Evolutionary conservation across 129 eudicot genomes (phyloP).

Genomic region (Rutidosis leptorrhynchoides): DNA sequence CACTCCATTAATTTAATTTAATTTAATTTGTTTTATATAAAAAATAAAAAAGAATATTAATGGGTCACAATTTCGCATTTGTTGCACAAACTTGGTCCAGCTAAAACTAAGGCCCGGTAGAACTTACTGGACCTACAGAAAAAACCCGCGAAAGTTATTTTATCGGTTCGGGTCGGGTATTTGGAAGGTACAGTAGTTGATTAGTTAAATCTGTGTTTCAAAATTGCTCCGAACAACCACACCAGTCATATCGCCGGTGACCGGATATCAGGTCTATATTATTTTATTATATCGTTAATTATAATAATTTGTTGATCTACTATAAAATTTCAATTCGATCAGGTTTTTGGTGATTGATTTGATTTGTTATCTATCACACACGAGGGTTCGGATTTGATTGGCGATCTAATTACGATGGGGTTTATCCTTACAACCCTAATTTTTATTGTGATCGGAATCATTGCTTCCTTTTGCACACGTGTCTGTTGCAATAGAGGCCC

Average conservation of each 20-base stretch:
- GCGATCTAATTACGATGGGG: conserved; percentile 47
- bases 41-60: too few species aligned
- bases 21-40: too few species aligned
- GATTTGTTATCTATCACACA: conserved; percentile 15
- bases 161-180: conserved; percentile 22
- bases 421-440: conserved; percentile 62
- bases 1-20: too few species aligned
- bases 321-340: conserved; percentile 15
- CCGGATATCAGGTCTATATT: conserved; percentile 34
- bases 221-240: conserved; percentile 33
- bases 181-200: conserved; percentile 32
- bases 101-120: neutral
- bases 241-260: conserved; percentile 29
- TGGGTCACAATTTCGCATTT: too few species aligned
- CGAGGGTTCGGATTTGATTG: conserved; percentile 31
- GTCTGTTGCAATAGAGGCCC: conserved; percentile 74
- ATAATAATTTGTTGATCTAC: neutral
- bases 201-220: conserved; percentile 39
- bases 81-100: neutral
- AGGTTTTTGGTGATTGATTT: conserved; percentile 11
- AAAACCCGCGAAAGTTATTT: neutral
- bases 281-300: neutral
- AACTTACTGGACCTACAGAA: conserved; percentile 9
- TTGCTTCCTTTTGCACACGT: conserved; percentile 56
- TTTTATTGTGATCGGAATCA: conserved; percentile 55